Evolutionary conservation across 352 stramenopile genomes (phyloP).

Genomic region (Phytophthora pisi): DNA sequence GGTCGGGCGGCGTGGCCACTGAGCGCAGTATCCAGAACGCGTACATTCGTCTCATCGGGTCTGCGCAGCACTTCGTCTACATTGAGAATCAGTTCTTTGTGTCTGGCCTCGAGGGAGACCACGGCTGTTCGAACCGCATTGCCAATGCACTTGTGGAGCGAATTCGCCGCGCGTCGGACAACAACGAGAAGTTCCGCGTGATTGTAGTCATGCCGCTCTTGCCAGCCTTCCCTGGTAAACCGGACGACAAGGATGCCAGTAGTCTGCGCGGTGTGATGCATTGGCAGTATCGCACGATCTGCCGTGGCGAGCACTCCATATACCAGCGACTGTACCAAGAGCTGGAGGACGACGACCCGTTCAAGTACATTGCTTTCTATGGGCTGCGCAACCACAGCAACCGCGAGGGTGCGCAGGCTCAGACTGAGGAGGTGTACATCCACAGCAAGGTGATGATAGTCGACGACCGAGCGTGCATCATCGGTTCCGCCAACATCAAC

Average conservation of each 20-base stretch:
- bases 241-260: conserved; percentile 79
- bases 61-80: conserved; percentile 91
- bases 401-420: conserved; percentile 40
- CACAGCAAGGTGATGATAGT: conserved; percentile 94
- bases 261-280: conserved; percentile 87
- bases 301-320: conserved; percentile 79
- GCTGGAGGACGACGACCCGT: conserved; percentile 76
- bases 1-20: conserved; percentile 76
- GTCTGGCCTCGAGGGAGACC: conserved; percentile 86
- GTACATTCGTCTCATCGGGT: conserved; percentile 89
- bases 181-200: conserved; percentile 85
- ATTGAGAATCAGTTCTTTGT: conserved; percentile 94
- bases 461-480: conserved; percentile 80
- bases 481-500: conserved; percentile 89
- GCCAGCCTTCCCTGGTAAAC: conserved; percentile 82
- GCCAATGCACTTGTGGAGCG: conserved; percentile 80
- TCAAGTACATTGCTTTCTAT: conserved; percentile 90
- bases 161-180: conserved; percentile 75
- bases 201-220: conserved; percentile 87
- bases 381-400: conserved; percentile 71
- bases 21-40: conserved; percentile 91
- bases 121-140: conserved; percentile 80
- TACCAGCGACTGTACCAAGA: conserved; percentile 83
- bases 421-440: conserved; percentile 86
- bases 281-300: conserved; percentile 90